A percentile compares a stretch with the other conserved stretches of the same genome.
phyloP scores from a whole-genome alignment of 192 early-diverging fungal species.

The Linnemannia elongata region DNA sequence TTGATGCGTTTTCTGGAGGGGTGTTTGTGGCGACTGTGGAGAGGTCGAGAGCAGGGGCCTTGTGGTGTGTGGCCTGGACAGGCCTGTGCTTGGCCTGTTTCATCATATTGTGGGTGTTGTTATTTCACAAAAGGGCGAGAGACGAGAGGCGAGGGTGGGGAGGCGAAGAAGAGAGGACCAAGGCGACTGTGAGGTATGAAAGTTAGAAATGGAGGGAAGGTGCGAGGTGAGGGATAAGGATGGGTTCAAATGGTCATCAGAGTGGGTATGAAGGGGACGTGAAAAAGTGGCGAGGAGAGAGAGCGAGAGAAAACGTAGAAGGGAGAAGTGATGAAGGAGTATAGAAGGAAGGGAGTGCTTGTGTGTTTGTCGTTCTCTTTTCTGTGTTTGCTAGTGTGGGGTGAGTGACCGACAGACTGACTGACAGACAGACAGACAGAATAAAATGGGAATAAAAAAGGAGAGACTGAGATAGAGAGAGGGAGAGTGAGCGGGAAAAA shows the following conservation, averaged over 20 bases:
- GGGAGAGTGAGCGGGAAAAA: background rate
- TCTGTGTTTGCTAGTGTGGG: background rate
- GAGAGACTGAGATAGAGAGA: slow-evolving; percentile 9
- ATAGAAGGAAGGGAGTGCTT: background rate
- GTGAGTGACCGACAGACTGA: background rate
- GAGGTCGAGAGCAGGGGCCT: slow-evolving; percentile 40
- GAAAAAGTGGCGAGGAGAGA: background rate
- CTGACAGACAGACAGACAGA: background rate
- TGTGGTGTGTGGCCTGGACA: slow-evolving; percentile 11
- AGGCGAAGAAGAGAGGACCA: background rate
- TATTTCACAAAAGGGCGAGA: background rate
- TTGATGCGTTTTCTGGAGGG: slow-evolving; percentile 20
- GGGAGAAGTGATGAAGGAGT: no score
- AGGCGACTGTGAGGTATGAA: background rate
- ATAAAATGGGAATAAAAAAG: background rate
- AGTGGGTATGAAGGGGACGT: background rate
- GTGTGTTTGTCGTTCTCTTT: background rate
- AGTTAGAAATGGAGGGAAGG: background rate
- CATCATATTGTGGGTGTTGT: slow-evolving; percentile 25
- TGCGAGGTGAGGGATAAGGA: background rate
- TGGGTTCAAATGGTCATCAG: background rate
- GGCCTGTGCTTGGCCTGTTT: slow-evolving; percentile 28
- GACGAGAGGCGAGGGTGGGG: background rate
- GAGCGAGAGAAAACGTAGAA: background rate
- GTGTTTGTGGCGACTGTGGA: slow-evolving; percentile 38